These are phyloP conservation scores for Aspergillus sergii DNA, from an alignment of 2,329 filamentous ascomycete genomes.

Conservation along the genomic window DNA sequence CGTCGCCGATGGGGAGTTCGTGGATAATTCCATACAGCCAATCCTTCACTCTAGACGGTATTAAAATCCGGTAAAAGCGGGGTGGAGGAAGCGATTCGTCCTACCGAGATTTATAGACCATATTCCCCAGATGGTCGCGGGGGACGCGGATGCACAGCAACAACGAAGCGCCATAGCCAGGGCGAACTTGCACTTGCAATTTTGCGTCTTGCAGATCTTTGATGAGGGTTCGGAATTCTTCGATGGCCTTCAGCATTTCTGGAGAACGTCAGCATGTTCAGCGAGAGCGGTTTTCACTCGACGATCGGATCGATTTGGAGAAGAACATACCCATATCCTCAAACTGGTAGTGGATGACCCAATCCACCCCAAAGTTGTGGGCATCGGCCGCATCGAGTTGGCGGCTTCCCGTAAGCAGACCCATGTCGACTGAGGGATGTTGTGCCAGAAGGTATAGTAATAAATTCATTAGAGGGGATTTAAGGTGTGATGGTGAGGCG, in stretches of 20 bases:
- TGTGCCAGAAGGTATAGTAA: neutral
- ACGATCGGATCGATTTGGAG: neutral
- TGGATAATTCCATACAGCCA: constrained; percentile 89
- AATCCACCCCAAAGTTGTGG: constrained; percentile 76
- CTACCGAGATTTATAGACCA: constrained; percentile 79
- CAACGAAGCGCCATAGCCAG: constrained; percentile 72
- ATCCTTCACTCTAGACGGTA: constrained; percentile 72
- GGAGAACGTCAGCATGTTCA: constrained; percentile 11
- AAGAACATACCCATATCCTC: constrained; percentile 62
- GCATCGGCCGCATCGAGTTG: constrained; percentile 31
- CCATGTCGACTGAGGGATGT: constrained; percentile 23
- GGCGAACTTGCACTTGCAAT: constrained; percentile 84
- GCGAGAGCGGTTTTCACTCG: constrained; percentile 9
- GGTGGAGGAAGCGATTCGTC: neutral
- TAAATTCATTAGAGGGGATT: neutral
- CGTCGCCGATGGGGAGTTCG: constrained; percentile 73
- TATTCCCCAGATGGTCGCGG: constrained; percentile 73
- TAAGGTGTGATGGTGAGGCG: neutral
- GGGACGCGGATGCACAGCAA: constrained; percentile 82
- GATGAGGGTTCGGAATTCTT: constrained; percentile 77
- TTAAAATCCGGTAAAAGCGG: constrained; percentile 2
- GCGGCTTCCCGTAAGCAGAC: constrained; percentile 27
- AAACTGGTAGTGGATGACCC: constrained; percentile 80
- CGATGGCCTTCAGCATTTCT: constrained; percentile 72
- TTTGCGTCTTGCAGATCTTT: constrained; percentile 74